Evolutionary conservation across 345 rosid genomes (phyloP).

Genomic region (Eucalyptus brandiana): DNA sequence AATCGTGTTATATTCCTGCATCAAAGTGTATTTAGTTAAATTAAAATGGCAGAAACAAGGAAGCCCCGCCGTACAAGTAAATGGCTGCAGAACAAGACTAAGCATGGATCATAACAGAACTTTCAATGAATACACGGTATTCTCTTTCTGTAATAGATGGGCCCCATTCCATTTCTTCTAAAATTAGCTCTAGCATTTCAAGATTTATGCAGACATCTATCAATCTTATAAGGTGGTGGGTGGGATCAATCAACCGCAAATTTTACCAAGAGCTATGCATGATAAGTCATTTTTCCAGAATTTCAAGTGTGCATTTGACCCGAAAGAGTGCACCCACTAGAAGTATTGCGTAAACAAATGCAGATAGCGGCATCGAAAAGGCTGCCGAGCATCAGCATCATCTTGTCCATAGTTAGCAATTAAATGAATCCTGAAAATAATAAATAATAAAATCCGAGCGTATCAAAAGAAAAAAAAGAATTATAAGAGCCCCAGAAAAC

Average conservation of each 20-base stretch:
- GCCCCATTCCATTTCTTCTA: not conserved
- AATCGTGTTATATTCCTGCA: constrained; percentile 78
- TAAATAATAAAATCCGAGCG: accelerated
- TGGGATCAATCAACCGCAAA: not conserved
- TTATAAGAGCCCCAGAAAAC: too few species aligned
- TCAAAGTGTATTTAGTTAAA: not conserved
- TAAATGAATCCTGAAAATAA: accelerated
- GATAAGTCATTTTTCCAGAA: not conserved
- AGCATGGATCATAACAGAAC: not conserved
- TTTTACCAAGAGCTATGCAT: not conserved
- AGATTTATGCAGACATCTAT: not conserved
- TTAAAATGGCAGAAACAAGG: not conserved
- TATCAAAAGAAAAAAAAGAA: too few species aligned
- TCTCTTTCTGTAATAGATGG: not conserved
- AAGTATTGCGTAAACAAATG: too few species aligned
- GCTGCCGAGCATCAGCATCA: too few species aligned
- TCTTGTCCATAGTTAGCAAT: accelerated
- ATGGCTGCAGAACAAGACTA: not conserved
- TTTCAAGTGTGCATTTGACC: accelerated
- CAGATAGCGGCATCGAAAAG: too few species aligned
- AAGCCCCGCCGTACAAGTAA: not conserved
- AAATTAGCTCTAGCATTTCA: not conserved
- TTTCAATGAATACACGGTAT: not conserved
- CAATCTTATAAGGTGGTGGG: accelerated
- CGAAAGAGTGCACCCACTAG: accelerated